Percentiles rank a stretch among this genome's conserved stretches.
Conservation (phyloP, 352 stramenopile genomes). For the Phytophthora hybrid region DNA sequence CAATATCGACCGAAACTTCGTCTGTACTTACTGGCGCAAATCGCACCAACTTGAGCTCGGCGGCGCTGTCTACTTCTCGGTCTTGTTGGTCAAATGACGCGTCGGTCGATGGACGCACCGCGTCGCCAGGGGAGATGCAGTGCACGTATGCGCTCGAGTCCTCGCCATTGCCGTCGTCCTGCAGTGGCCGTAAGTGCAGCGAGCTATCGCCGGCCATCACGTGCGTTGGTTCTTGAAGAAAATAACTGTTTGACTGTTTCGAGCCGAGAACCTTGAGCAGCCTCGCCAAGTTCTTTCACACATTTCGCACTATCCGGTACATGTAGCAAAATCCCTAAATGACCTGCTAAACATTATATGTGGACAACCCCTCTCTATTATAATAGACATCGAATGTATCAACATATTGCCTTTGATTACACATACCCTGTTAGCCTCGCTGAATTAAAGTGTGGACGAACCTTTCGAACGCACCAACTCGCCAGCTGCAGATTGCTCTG, state of each 20-base stretch:
- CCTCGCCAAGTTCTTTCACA: conserved; percentile 3
- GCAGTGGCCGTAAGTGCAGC: conserved; percentile 22
- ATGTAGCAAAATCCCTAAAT: neutral
- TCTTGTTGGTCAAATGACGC: neutral
- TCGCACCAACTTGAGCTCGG: conserved; percentile 21
- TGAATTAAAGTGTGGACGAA: no score
- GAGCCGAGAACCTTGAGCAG: neutral
- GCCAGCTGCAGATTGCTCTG: conserved; percentile 5
- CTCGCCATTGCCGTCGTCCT: conserved; percentile 25
- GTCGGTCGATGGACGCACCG: conserved; percentile 1
- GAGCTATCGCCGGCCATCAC: conserved; percentile 18
- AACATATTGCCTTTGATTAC: neutral
- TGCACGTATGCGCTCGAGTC: conserved; percentile 22
- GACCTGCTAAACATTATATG: conserved; percentile 20
- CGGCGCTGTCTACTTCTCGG: neutral
- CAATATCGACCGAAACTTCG: conserved; percentile 20
- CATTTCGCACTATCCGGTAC: neutral
- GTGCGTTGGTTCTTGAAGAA: neutral
- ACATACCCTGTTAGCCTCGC: neutral
- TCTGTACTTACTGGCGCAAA: conserved; percentile 18
- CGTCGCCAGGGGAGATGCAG: conserved; percentile 17
- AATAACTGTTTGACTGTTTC: conserved; percentile 18
- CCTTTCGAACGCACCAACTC: neutral
- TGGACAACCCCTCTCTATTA: neutral
- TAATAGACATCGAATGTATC: neutral